Conservation (phyloP, 2,329 filamentous ascomycete genomes). For the Penicillium sp. region DNA sequence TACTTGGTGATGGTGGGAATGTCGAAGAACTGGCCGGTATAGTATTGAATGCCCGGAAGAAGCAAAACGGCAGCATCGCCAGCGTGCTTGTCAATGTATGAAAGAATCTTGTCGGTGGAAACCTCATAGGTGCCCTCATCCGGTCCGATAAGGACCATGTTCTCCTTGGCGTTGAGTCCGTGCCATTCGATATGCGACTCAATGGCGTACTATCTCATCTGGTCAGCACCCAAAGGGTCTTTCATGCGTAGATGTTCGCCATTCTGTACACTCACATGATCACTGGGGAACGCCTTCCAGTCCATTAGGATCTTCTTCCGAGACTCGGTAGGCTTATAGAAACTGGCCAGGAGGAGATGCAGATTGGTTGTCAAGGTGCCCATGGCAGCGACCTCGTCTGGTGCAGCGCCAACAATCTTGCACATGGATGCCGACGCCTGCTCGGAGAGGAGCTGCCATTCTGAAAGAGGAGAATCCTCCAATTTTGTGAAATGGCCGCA, state of each 20-base stretch:
- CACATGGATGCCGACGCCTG: constrained; percentile 64
- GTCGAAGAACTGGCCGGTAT: constrained; percentile 80
- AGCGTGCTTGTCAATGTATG: constrained; percentile 66
- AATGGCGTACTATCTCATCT: constrained; percentile 60
- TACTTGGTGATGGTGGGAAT: constrained; percentile 70
- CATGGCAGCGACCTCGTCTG: constrained; percentile 76
- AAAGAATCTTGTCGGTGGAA: constrained; percentile 63
- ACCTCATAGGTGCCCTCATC: constrained; percentile 53
- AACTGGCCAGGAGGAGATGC: constrained; percentile 73
- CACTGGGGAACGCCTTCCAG: constrained; percentile 81
- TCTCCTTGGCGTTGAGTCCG: constrained; percentile 56
- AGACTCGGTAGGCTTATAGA: constrained; percentile 63
- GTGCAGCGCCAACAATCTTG: constrained; percentile 64
- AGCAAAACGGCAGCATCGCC: constrained; percentile 67
- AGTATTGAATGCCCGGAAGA: constrained; percentile 84
- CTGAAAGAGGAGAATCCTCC: constrained; percentile 58
- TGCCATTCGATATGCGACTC: constrained; percentile 73
- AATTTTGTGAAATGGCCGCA: constrained; percentile 71
- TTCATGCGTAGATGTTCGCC: no score
- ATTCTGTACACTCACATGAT: constrained; percentile 52
- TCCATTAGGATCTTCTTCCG: constrained; percentile 74
- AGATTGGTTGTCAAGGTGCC: constrained; percentile 76
- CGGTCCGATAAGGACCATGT: constrained; percentile 68
- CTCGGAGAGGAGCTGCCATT: constrained; percentile 75
- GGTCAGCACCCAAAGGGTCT: no score